phyloP scores from a whole-genome alignment of 2,329 filamentous ascomycete species.

The Macrophomina phaseolina region DNA sequence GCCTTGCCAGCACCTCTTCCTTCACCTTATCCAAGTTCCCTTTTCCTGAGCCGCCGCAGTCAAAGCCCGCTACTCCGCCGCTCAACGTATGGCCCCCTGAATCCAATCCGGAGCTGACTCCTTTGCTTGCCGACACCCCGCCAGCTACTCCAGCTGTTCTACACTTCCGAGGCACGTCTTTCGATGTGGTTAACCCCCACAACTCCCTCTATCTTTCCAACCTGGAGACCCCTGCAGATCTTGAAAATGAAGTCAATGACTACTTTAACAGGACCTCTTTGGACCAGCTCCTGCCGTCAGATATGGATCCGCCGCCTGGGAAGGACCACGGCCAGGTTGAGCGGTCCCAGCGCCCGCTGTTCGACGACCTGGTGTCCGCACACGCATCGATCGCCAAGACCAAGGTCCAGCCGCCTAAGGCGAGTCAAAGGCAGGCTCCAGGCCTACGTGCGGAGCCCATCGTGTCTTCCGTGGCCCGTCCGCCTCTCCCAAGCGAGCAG shows the following conservation, averaged over 20 bases:
- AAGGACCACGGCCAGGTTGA: neutral
- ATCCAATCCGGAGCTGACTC: neutral
- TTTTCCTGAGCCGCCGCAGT: conserved; percentile 32
- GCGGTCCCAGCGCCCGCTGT: conserved; percentile 7
- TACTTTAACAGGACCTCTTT: conserved; percentile 38
- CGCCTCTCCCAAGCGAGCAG: neutral
- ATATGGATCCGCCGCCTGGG: conserved; percentile 31
- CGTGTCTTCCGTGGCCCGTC: neutral
- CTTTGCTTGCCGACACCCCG: conserved; percentile 39
- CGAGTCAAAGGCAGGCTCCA: too few species aligned
- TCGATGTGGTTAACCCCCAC: conserved; percentile 48
- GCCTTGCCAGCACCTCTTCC: conserved; percentile 35
- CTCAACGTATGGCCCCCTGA: conserved; percentile 15
- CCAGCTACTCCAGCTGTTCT: conserved; percentile 46
- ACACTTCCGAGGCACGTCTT: conserved; percentile 47
- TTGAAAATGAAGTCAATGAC: conserved; percentile 43
- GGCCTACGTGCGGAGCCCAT: neutral
- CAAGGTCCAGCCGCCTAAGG: neutral
- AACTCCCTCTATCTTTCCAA: conserved; percentile 43
- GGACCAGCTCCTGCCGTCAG: conserved; percentile 33
- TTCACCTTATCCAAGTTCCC: conserved; percentile 46
- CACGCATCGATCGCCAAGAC: conserved; percentile 22
- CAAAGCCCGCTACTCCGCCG: conserved; percentile 31
- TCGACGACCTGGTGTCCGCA: conserved; percentile 22
- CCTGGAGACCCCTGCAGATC: conserved; percentile 43